phyloP scores from a whole-genome alignment of 768 basidiomycete species.

The Mycena galericulata region DNA sequence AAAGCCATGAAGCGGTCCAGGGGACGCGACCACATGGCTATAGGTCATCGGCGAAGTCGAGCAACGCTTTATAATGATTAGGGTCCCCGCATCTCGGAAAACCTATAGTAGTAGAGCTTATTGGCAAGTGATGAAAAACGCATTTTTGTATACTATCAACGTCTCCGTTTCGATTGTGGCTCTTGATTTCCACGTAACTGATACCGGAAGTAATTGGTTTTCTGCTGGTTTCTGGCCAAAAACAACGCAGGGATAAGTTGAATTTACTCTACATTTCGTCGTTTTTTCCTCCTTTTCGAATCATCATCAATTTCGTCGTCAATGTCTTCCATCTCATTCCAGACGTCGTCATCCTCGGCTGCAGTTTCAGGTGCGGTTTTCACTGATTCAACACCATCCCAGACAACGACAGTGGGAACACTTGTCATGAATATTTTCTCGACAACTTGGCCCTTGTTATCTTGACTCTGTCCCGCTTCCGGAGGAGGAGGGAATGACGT shows the following conservation, averaged over 20 bases:
- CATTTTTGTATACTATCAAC: no score
- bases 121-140: no score
- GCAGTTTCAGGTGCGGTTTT: slow-evolving; percentile 30
- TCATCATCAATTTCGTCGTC: slow-evolving; percentile 48
- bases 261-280: slow-evolving; percentile 35
- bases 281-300: slow-evolving; percentile 38
- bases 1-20: no score
- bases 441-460: slow-evolving; percentile 69
- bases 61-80: no score
- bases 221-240: no score
- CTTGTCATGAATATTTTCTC: slow-evolving; percentile 74
- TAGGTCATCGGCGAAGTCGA: no score
- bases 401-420: slow-evolving; percentile 71
- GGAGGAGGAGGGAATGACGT: slow-evolving; percentile 65
- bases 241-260: no score
- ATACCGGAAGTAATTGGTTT: no score
- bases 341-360: slow-evolving; percentile 69
- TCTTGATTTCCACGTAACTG: no score
- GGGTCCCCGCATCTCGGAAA: neutral
- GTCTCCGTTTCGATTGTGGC: no score
- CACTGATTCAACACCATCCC: slow-evolving; percentile 58
- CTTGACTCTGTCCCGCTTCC: slow-evolving; percentile 61
- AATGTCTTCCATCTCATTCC: slow-evolving; percentile 73
- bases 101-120: neutral
- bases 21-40: no score